Conservation (phyloP, 371 early-diverging fungal species). For the Amoeboaphelidium occidentale region DNA sequence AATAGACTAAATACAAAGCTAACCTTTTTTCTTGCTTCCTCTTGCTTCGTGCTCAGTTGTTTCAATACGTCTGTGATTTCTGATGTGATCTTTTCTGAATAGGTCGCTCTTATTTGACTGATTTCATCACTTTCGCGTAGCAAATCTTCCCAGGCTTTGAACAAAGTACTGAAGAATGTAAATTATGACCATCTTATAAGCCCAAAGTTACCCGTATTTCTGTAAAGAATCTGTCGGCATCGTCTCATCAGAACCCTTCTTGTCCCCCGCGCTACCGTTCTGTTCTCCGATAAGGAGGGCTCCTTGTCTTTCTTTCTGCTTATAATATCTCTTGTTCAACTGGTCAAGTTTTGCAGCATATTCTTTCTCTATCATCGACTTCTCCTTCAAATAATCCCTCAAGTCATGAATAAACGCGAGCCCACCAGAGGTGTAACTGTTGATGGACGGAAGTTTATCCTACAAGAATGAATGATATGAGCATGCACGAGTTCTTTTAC, state of each 20-base stretch:
- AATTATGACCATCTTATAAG: neutral
- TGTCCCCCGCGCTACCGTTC: constrained; percentile 6
- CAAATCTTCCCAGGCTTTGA: constrained; percentile 27
- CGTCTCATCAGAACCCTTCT: neutral
- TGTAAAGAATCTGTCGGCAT: constrained; percentile 4
- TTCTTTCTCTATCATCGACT: constrained; percentile 41
- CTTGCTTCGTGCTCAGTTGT: constrained; percentile 23
- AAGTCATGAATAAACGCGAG: constrained; percentile 33
- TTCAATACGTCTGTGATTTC: constrained; percentile 25
- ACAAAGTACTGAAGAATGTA: constrained; percentile 14
- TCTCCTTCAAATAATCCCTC: constrained; percentile 44
- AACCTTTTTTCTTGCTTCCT: constrained; percentile 50
- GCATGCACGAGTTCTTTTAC: too few relatives aligned
- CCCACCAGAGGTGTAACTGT: constrained; percentile 27
- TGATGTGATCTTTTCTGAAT: constrained; percentile 17
- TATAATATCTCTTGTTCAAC: constrained; percentile 30
- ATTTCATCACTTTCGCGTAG: constrained; percentile 28
- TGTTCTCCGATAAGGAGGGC: constrained; percentile 2
- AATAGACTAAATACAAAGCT: neutral
- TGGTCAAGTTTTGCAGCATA: constrained; percentile 42
- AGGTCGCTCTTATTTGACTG: constrained; percentile 23
- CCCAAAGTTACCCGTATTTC: constrained; percentile 11
- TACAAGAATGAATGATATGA: neutral
- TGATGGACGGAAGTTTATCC: constrained; percentile 6
- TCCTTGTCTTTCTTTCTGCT: constrained; percentile 13